These are phyloP conservation scores for Somion occarium DNA, from an alignment of 1,284 basidiomycete genomes.

Conservation along the genomic window DNA sequence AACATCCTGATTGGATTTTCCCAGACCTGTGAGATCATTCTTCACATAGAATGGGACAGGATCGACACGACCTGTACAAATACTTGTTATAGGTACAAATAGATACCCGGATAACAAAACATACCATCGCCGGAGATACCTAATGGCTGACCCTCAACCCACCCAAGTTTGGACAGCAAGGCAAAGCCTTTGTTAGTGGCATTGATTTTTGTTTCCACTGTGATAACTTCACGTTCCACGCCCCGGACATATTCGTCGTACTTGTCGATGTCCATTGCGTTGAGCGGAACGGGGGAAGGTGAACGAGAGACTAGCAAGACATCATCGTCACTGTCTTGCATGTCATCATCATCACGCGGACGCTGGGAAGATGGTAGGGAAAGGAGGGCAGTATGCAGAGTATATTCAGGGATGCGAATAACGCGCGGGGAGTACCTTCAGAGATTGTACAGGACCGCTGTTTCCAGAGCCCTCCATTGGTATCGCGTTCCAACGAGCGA, in stretches of 20 bases:
- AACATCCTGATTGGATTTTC: constrained; percentile 71
- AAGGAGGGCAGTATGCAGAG: constrained; percentile 25
- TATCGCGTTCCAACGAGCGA: constrained; percentile 71
- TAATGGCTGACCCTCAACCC: constrained; percentile 72
- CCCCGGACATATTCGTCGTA: constrained; percentile 62
- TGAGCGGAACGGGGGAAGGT: constrained; percentile 49
- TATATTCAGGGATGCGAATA: constrained; percentile 32
- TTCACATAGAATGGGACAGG: constrained; percentile 78
- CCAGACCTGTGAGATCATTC: constrained; percentile 69
- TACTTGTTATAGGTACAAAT: not conserved
- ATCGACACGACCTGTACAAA: constrained; percentile 61
- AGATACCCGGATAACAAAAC: constrained; percentile 13
- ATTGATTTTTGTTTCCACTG: constrained; percentile 75
- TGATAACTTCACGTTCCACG: constrained; percentile 53
- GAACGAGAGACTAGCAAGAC: constrained; percentile 68
- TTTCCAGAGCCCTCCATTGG: constrained; percentile 39
- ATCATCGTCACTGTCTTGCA: constrained; percentile 48
- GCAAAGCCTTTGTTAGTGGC: constrained; percentile 73
- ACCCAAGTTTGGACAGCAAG: constrained; percentile 75
- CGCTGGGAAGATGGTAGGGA: constrained; percentile 48
- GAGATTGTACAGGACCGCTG: constrained; percentile 15
- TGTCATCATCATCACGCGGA: constrained; percentile 35
- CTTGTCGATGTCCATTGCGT: constrained; percentile 57
- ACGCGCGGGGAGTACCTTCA: constrained; percentile 68
- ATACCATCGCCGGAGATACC: constrained; percentile 72